Percentiles rank a stretch among this genome's conserved stretches.
These are phyloP conservation scores for Centella asiatica DNA, from an alignment of 129 eudicot genomes.

Conservation along the genomic window DNA sequence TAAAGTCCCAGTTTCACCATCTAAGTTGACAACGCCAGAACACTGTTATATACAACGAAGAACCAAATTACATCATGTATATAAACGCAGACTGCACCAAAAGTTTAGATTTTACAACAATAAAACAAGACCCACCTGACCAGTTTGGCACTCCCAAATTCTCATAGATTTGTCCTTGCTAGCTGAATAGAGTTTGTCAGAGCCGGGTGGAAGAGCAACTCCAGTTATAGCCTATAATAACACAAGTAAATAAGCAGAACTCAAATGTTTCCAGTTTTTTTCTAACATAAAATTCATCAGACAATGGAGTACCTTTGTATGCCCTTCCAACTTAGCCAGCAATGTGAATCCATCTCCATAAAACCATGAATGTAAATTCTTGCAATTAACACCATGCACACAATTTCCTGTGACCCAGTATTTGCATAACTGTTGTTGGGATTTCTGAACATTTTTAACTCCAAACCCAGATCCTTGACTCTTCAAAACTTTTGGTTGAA, in stretches of 20 bases:
- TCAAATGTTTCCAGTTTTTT: not conserved
- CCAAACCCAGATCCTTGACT: not conserved
- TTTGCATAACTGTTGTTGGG: constrained; percentile 27
- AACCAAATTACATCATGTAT: not conserved
- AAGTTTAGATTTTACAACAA: not conserved
- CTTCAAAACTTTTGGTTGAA: not conserved
- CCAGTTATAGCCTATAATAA: constrained; percentile 49
- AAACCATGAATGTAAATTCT: constrained; percentile 40
- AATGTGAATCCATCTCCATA: constrained; percentile 45
- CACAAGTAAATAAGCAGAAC: not conserved
- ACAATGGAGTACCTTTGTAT: constrained; percentile 33
- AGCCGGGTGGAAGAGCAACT: constrained; percentile 47
- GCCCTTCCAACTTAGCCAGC: constrained; percentile 55
- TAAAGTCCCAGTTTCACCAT: constrained; percentile 36
- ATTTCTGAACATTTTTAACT: constrained; percentile 7
- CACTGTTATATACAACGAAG: constrained; percentile 31
- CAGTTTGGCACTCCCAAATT: constrained; percentile 68
- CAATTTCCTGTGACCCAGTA: constrained; percentile 36
- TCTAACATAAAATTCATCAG: not conserved
- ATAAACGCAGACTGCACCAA: not conserved
- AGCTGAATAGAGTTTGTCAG: constrained; percentile 40
- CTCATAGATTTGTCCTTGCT: constrained; percentile 54
- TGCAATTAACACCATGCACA: constrained; percentile 35
- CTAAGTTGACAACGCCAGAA: constrained; percentile 25
- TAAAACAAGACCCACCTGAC: constrained; percentile 37